phyloP scores from a whole-genome alignment of 768 basidiomycete genomes.

The Lactarius psammicola region DNA sequence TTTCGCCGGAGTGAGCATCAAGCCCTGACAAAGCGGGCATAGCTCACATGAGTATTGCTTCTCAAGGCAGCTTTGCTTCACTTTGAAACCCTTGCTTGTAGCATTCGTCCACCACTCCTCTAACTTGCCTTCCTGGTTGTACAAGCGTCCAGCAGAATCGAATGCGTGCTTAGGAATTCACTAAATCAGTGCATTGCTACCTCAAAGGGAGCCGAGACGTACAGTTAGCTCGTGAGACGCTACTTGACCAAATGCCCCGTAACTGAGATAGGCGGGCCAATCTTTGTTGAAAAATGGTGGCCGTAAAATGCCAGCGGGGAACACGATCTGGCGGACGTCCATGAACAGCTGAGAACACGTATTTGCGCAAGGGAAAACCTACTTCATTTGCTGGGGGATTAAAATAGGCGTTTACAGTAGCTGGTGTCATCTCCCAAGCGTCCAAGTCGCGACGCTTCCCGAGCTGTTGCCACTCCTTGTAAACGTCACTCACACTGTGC shows the following conservation, averaged over 20 bases:
- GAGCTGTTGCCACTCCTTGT: constrained; percentile 71
- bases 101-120: constrained; percentile 92
- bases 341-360: background rate
- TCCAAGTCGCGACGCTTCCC: constrained; percentile 68
- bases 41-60: constrained; percentile 79
- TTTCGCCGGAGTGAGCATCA: background rate
- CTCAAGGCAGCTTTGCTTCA: constrained; percentile 84
- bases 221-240: constrained; percentile 92
- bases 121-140: constrained; percentile 85
- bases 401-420: constrained; percentile 86
- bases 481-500: constrained; percentile 54
- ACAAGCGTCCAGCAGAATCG: constrained; percentile 85
- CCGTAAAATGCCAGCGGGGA: constrained; percentile 94
- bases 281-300: constrained; percentile 85
- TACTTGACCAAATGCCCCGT: constrained; percentile 90
- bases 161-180: constrained; percentile 67
- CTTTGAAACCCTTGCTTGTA: constrained; percentile 81
- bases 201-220: constrained; percentile 29
- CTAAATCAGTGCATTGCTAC: background rate
- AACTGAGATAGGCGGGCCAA: constrained; percentile 88
- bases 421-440: constrained; percentile 86
- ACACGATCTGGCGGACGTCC: constrained; percentile 67
- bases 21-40: background rate
- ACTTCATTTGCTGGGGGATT: constrained; percentile 87
- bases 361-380: constrained; percentile 15